These are phyloP conservation scores for Rauvolfia tetraphylla DNA, from an alignment of 257 asterid genomes.

Conservation along the genomic window DNA sequence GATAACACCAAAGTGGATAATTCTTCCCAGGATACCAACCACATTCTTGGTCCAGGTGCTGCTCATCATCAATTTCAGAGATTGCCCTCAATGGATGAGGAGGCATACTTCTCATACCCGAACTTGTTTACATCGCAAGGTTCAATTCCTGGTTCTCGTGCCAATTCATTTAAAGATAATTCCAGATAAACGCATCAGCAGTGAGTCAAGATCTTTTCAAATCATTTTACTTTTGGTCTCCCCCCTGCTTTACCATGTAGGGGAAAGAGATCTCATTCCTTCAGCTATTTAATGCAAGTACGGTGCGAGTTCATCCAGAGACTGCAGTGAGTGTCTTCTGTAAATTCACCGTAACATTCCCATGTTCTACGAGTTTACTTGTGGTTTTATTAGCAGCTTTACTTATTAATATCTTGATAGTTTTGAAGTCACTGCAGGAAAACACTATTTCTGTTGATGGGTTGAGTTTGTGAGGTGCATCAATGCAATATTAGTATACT, in stretches of 20 bases:
- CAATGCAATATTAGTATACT: neutral
- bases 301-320: neutral
- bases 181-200: slow-evolving; percentile 35
- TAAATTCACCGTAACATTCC: slow-evolving; percentile 1
- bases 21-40: slow-evolving; percentile 28
- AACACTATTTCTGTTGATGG: neutral
- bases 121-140: slow-evolving; percentile 64
- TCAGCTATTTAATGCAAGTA: neutral
- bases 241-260: neutral
- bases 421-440: neutral
- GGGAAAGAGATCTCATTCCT: neutral
- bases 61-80: slow-evolving; percentile 60
- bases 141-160: slow-evolving; percentile 34
- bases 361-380: neutral
- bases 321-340: neutral
- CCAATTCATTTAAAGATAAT: slow-evolving; percentile 42
- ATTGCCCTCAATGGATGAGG: slow-evolving; percentile 76
- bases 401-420: neutral
- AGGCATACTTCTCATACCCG: slow-evolving; percentile 67
- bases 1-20: slow-evolving; percentile 24
- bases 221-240: neutral
- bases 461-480: neutral
- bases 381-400: neutral
- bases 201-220: neutral
- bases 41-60: slow-evolving; percentile 22